Conservation (phyloP, 805 yeast genomes). For the Monosporozyma solicola region DNA sequence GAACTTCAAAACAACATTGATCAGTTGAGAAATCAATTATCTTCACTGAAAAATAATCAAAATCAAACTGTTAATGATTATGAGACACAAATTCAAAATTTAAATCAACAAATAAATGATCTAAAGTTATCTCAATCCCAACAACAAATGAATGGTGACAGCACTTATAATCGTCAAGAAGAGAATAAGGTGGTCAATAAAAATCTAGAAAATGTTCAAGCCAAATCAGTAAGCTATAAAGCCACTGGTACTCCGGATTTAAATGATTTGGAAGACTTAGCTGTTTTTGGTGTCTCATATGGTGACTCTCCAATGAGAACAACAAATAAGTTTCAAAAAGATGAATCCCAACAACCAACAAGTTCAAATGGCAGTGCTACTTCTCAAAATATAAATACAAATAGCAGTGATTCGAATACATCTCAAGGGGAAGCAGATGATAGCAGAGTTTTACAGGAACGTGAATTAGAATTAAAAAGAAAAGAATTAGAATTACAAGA, state of each 20-base stretch:
- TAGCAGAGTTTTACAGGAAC: constrained; percentile 16
- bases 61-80: neutral
- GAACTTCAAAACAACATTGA: constrained; percentile 5
- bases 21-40: neutral
- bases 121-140: neutral
- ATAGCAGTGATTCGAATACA: constrained; percentile 12
- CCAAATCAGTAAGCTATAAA: constrained; percentile 6
- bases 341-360: constrained; percentile 5
- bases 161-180: neutral
- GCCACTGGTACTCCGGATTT: constrained; percentile 27
- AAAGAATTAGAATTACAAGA: constrained; percentile 30
- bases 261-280: constrained; percentile 27
- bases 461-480: constrained; percentile 26
- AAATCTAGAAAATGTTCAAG: constrained; percentile 1
- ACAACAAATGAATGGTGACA: neutral
- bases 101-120: constrained; percentile 1
- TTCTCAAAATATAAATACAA: constrained; percentile 8
- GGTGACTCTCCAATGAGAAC: constrained; percentile 20
- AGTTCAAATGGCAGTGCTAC: constrained; percentile 1
- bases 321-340: constrained; percentile 4
- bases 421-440: constrained; percentile 9
- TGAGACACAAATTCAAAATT: neutral
- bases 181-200: neutral
- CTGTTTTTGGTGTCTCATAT: constrained; percentile 24
- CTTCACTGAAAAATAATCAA: constrained; percentile 2